A percentile compares a stretch with the other conserved stretches of the same genome.
Evolutionary conservation across 495 filamentous ascomycete species (phyloP).

Genomic region (Aspergillus olivimuriae): DNA sequence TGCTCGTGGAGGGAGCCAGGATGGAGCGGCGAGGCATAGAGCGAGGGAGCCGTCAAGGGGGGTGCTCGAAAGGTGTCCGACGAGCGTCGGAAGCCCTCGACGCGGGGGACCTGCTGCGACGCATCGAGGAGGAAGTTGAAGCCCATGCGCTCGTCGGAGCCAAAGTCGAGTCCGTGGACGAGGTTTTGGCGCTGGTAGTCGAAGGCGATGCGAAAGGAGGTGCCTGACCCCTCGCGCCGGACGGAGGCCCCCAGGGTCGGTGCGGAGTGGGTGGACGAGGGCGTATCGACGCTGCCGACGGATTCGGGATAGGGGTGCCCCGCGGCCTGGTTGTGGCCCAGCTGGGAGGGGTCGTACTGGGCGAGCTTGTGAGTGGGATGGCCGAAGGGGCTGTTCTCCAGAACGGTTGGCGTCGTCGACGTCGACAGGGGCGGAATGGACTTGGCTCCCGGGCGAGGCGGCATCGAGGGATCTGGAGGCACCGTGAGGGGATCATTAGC

Average conservation of each 20-base stretch:
- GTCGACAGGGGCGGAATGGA: slow-evolving; percentile 17
- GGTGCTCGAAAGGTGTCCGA: slow-evolving; percentile 21
- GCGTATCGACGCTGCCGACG: slow-evolving; percentile 27
- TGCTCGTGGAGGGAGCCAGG: slow-evolving; percentile 17
- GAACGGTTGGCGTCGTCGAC: slow-evolving; percentile 20
- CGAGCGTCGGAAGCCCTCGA: slow-evolving; percentile 29
- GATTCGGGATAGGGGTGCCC: slow-evolving; percentile 29
- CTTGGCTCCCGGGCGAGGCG: slow-evolving; percentile 7
- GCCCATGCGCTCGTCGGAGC: slow-evolving; percentile 52
- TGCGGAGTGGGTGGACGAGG: slow-evolving; percentile 31
- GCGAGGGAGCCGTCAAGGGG: slow-evolving; percentile 17
- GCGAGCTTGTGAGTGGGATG: slow-evolving; percentile 9
- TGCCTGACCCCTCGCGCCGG: slow-evolving; percentile 22
- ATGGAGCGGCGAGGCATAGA: slow-evolving; percentile 21
- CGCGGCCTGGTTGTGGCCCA: too few relatives aligned
- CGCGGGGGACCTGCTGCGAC: slow-evolving; percentile 37
- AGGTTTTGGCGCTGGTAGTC: slow-evolving; percentile 51
- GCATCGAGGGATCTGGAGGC: too few relatives aligned
- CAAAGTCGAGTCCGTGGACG: slow-evolving; percentile 51
- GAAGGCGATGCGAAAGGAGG: slow-evolving; percentile 28
- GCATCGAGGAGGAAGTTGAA: slow-evolving; percentile 63
- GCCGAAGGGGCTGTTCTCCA: slow-evolving; percentile 17
- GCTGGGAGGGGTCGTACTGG: too few relatives aligned
- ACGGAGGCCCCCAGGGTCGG: slow-evolving; percentile 14
- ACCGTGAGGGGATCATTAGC: too few relatives aligned